Evolutionary conservation across 139 green algal species (phyloP), one percentile per base, ranked within the genome.

Genomic region (Picochlorum sp.): DNA sequence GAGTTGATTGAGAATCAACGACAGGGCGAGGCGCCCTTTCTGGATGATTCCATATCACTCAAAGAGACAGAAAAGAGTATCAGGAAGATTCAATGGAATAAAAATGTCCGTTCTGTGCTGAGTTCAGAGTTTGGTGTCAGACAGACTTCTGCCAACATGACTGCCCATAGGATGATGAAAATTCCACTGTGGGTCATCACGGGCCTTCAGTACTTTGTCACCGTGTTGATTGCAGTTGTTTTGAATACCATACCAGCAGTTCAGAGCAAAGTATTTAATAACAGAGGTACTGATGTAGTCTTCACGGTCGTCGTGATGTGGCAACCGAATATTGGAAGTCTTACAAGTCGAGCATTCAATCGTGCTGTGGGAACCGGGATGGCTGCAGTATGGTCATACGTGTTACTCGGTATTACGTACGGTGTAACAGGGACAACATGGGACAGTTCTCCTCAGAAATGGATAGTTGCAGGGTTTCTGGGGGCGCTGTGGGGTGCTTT

Each of bases 291-390:
- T 8, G 51, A 59, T 28, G 51, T 59, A 7, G 15, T 30, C 6
- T 38, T 59, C 51, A 59, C 51, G 14, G 51, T 59, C 7, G 51
- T 23, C 6, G 51, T 59, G 0, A 34, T 59, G 20, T 59, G 51
- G 51, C 51, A 59, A 14, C 51, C 51, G 1, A 59, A 59, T 34
- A 59, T 59, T n/a, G 51, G 51, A 8, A 59, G 51, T 28, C 21
- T 28, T 0, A 30, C 20, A 11, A 34, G n/a, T 6, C 20, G 51
- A 41, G 51, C 51, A 18, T 34, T 59, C 20, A 59, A 59, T 28
- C 21, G 51, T 18, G 23, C 11, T 34, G 23, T 59, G n/a, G 51
- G 51, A 30, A 59, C 51, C 6, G 23, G 18, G 14, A 30, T 59
- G 20, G 51, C 5, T 26, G 51, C 51, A 34, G 23, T 59, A 11